Evolutionary conservation across 2,329 filamentous ascomycete species (phyloP).

Genomic region (Exophiala sp.): DNA sequence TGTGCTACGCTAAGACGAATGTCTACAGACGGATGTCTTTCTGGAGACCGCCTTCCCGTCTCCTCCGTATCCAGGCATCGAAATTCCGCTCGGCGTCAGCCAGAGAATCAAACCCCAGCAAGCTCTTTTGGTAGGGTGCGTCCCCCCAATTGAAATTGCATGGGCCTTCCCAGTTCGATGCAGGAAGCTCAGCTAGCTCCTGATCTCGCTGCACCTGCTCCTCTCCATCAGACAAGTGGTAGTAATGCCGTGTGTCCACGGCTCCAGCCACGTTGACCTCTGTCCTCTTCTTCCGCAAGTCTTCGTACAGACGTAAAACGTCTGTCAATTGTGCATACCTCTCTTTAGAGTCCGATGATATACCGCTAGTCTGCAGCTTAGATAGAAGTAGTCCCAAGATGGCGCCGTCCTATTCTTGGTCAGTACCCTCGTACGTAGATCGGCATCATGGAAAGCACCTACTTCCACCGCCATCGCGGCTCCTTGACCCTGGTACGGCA

Average conservation of each 20-base stretch:
- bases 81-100: slow-evolving; percentile 33
- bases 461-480: slow-evolving; percentile 34
- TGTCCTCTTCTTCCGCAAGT: slow-evolving; percentile 18
- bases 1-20: not conserved
- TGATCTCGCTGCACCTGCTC: not conserved
- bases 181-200: slow-evolving; percentile 2
- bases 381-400: slow-evolving; percentile 46
- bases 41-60: not conserved
- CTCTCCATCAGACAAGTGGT: slow-evolving; percentile 4
- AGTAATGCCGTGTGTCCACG: slow-evolving; percentile 3
- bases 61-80: slow-evolving; percentile 37
- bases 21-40: not conserved
- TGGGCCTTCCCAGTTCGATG: slow-evolving; percentile 1
- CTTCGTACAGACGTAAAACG: not conserved
- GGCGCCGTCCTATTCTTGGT: slow-evolving; percentile 22
- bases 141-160: slow-evolving; percentile 9
- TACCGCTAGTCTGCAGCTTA: not conserved
- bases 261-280: slow-evolving; percentile 6
- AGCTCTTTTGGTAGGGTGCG: slow-evolving; percentile 6
- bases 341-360: not conserved
- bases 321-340: slow-evolving; percentile 4
- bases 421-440: not conserved
- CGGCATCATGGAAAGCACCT: not conserved
- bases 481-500: slow-evolving; percentile 52
- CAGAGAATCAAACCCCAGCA: slow-evolving; percentile 8